These are phyloP conservation scores for Melanogaster broomeanus DNA, from an alignment of 768 basidiomycete genomes.

Conservation along the genomic window DNA sequence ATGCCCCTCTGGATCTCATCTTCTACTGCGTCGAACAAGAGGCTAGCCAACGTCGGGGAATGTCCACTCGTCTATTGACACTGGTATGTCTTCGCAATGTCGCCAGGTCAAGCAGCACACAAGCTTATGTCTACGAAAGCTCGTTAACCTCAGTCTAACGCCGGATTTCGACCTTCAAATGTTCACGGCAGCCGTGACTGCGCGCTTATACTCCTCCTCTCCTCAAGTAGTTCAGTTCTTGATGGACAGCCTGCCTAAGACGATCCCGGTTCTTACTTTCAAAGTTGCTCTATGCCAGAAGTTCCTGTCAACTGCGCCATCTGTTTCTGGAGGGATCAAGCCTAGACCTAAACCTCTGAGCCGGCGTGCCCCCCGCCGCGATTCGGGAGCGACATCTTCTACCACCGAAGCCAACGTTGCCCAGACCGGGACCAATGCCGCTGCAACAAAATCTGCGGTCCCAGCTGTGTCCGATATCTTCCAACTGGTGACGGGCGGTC, in stretches of 20 bases:
- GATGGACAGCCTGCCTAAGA: constrained; percentile 38
- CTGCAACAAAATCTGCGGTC: constrained; percentile 27
- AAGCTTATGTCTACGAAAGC: constrained; percentile 25
- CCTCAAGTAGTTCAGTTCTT: constrained; percentile 34
- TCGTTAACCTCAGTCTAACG: constrained; percentile 43
- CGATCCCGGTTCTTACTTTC: constrained; percentile 38
- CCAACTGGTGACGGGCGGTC: constrained; percentile 19
- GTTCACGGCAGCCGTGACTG: constrained; percentile 38
- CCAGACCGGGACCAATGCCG: constrained; percentile 20
- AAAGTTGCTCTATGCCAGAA: constrained; percentile 47
- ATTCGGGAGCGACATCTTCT: constrained; percentile 3
- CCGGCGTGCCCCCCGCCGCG: constrained; percentile 21
- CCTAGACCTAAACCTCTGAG: constrained; percentile 38
- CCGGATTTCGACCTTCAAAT: constrained; percentile 37
- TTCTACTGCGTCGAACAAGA: constrained; percentile 38
- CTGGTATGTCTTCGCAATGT: constrained; percentile 22
- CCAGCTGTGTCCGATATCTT: constrained; percentile 29
- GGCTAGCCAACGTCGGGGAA: constrained; percentile 28
- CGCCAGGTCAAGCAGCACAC: neutral
- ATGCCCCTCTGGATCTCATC: constrained; percentile 49
- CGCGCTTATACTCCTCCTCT: constrained; percentile 33
- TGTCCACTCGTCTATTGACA: constrained; percentile 38
- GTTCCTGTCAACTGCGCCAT: constrained; percentile 31
- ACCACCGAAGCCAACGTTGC: constrained; percentile 6
- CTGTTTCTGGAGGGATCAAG: constrained; percentile 11